Conservation (phyloP, 2,329 filamentous ascomycete species). For the Lasiodiplodia theobromae region DNA sequence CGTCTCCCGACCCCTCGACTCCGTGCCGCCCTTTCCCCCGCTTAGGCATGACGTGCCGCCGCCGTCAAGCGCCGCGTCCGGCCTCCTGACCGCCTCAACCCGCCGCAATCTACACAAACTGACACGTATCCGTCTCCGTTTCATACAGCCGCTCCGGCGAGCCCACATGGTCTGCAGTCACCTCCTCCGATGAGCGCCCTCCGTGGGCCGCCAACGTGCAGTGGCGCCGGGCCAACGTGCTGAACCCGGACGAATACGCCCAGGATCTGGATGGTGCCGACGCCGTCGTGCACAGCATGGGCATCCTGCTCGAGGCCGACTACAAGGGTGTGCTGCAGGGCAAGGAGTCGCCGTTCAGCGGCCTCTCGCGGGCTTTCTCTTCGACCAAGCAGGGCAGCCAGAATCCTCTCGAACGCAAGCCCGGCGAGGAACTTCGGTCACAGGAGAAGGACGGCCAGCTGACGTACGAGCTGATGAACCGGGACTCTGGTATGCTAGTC, state of each 20-base stretch:
- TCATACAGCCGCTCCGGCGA: constrained; percentile 80
- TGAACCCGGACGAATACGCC: constrained; percentile 81
- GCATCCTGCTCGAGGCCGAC: constrained; percentile 94
- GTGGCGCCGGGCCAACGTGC: constrained; percentile 89
- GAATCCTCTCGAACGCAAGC: constrained; percentile 72
- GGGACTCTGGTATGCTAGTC: constrained; percentile 67
- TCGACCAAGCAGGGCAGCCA: constrained; percentile 65
- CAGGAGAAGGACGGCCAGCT: constrained; percentile 76
- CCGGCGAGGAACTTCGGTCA: constrained; percentile 66
- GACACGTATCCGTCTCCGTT: constrained; percentile 4
- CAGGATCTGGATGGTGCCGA: constrained; percentile 77
- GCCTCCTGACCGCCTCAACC: constrained; percentile 24
- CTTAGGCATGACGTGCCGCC: constrained; percentile 25
- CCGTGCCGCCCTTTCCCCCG: constrained; percentile 6
- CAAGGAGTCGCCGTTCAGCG: constrained; percentile 79
- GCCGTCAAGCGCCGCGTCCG: constrained; percentile 21
- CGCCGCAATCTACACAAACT: constrained; percentile 12
- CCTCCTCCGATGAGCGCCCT: constrained; percentile 73
- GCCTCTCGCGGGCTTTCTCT: constrained; percentile 80
- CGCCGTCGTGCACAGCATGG: constrained; percentile 93
- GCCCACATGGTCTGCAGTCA: constrained; percentile 82
- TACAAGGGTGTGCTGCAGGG: constrained; percentile 93
- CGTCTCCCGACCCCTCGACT: constrained; percentile 28
- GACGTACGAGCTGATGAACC: constrained; percentile 97
- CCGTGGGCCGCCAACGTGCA: constrained; percentile 82